Base-by-base conservation (phyloP, 2,329 filamentous ascomycete species). In the Verticillium tricorpus region DNA sequence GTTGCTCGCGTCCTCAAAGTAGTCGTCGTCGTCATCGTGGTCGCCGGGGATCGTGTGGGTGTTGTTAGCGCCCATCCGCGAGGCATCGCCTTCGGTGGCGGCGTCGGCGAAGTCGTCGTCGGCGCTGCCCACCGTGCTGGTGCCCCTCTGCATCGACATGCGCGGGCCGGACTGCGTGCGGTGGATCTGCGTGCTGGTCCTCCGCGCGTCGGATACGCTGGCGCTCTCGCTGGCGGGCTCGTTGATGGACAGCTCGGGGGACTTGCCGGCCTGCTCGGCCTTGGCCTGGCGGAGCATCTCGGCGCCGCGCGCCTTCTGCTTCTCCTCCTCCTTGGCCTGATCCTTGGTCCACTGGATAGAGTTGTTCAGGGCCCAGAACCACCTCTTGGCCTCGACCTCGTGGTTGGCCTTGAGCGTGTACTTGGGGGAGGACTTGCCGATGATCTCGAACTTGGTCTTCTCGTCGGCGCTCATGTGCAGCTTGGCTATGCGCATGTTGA, bases 341-440 rank as follows among this genome's bases (percentile, higher is more conserved):
- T 99, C 95, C 75, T 99, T 99, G 65, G 92, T 89, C 90, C 92
- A 98, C 73, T 98, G 95, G 58, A 99, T 99, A 6, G 95, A 94
- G 73, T 99, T 99, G 78, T 99, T 99, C 65, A 99, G 81, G 0
- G 95, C 92, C 95, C 95, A 99, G 76, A 96, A 99, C 95, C 95
- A 99, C 61, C 95, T 87, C 77, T 99, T 99, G 6, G 95, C 94
- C 75, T 99, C 95, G 32, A 98, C 94, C 72, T 97, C 91, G 76
- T 99, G 95, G 71, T 99, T 99, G 0, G 95, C 95, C 75, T 97
- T 98, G 60, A 99, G 83, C 57, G 96, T 94, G 74, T 99, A 99
- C 77, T 97, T 99, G 73, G 99, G 95, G 0, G 94, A 98, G 1
- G 94, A 97, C 76, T 99, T 99, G 59, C 95, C 95, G 65, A 94